Evolutionary conservation across 768 basidiomycete species (phyloP), one percentile per base, ranked within the genome.

Genomic region (Macrolepiota fuliginosa): DNA sequence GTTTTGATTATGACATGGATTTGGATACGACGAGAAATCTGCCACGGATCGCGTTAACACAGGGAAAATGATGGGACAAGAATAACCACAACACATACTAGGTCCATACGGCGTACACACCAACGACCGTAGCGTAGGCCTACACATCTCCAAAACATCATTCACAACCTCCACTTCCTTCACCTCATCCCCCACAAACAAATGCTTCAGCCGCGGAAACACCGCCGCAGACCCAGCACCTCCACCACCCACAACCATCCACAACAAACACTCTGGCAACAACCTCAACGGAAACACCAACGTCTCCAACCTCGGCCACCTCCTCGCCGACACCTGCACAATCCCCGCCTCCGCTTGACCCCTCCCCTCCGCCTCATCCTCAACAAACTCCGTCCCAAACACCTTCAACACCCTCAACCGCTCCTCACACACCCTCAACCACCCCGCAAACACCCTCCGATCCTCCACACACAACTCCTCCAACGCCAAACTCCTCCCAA

Each of bases 121-220:
- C 25, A 61, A 54, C n/a, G 59, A 54, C 37, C 46, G 53, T 37
- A 61, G 32, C 4, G 52, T 61, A 6, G 39, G 35, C 17, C 54
- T 61, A n/a, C 59, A 61, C 40, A 54, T 54, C 15, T 61, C 52
- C 42, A 61, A 15, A 0, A 61, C 59, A 11, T 47, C 22, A 12
- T 61, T 61, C 29, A 61, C 59, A 35, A 54, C 35, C 59, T 61
- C 59, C n/a, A 61, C 53, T 1, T 61, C 59, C n/a, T 51, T 54
- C 11, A 32, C 51, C 37, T 61, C 59, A 37, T 54, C 59, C 15
- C 52, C 59, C 35, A 61, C 11, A 35, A 52, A 54, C 32, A 61
- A 36, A 47, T 54, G 42, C 24, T 47, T 61, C 52, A 61, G 32
- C 24, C 32, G 39, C 29, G 59, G 59, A 47, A 61, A 54, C 2